phyloP scores from a whole-genome alignment of 106 monocot genomes.

The Dioscorea dumetorum region DNA sequence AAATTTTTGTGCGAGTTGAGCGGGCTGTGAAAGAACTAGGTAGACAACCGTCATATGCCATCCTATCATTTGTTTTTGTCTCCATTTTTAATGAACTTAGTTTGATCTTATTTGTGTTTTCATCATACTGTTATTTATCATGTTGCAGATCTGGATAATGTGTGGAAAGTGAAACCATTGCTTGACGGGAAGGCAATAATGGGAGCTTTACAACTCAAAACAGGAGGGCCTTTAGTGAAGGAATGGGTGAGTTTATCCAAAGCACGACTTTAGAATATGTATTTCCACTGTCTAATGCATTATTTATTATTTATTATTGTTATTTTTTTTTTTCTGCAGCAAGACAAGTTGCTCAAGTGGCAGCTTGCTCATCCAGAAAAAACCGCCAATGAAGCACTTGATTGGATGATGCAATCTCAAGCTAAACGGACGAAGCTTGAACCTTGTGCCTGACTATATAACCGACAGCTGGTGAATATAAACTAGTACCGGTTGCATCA shows the following conservation, averaged over 20 bases:
- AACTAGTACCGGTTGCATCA: too few species aligned
- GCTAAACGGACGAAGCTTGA: conserved; percentile 66
- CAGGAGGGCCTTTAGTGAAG: conserved; percentile 58
- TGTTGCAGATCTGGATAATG: conserved; percentile 50
- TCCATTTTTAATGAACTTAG: neutral
- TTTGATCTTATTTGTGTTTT: neutral
- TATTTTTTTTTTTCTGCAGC: conserved; percentile 30
- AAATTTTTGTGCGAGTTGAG: conserved; percentile 38
- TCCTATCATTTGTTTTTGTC: neutral
- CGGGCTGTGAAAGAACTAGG: conserved; percentile 42
- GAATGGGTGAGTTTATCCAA: conserved; percentile 57
- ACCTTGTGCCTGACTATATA: conserved; percentile 11
- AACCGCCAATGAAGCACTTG: conserved; percentile 55
- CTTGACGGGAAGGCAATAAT: conserved; percentile 86
- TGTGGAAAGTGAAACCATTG: conserved; percentile 82
- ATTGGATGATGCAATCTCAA: conserved; percentile 72
- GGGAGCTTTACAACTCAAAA: conserved; percentile 59
- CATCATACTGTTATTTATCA: neutral
- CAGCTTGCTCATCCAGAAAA: conserved; percentile 81
- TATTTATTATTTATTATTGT: too few species aligned
- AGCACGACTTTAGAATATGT: neutral
- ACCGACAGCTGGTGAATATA: neutral
- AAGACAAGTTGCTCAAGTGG: conserved; percentile 78
- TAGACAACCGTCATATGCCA: neutral
- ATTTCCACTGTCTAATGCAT: neutral